Evolutionary conservation across 371 early-diverging fungal genomes (phyloP), one percentile per base, ranked within the genome.

Genomic region (Blakeslea trispora): DNA sequence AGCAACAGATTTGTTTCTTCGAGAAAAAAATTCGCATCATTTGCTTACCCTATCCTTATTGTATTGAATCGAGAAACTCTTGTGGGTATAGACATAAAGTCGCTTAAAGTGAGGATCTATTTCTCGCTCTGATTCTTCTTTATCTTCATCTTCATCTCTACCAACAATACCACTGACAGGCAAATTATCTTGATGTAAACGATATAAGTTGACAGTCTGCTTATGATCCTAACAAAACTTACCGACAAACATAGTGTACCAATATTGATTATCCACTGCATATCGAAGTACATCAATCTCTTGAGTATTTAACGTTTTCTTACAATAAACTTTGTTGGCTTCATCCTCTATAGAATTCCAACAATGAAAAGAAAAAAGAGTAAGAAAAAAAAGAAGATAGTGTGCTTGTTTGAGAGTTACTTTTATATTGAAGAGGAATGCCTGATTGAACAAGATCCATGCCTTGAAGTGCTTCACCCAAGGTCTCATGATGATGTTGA

Each of bases 391-490:
- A n/a, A n/a, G n/a, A n/a, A n/a, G n/a, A n/a, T n/a, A n/a, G n/a
- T n/a, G n/a, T n/a, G n/a, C n/a, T n/a, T n/a, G n/a, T n/a, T n/a
- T n/a, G n/a, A n/a, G n/a, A n/a, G n/a, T 62, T 70, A 78, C 79
- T 64, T 32, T 65, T 57, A 65, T 81, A 91, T 14, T 67, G 61
- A 37, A 91, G 83, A 8, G 86, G 82, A 39, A 91, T 81, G 23
- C 92, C 93, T 15, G 87, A 81, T 55, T 85, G 84, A 50, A 81
- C 81, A 11, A 90, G 79, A 47, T 89, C 87, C 77, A 90, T 83
- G 44, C 93, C 93, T 49, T 87, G 72, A 34, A 93, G 70, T 0
- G 91, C 92, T 67, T 93, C 93, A 31, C 91, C 92, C 22, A 93
- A 68, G 10, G 89, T 84, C 61, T 91, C 92, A 66, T 91, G 92